These are phyloP conservation scores for Kregervanrija delftensis DNA, from an alignment of 805 yeast species.

Conservation along the genomic window DNA sequence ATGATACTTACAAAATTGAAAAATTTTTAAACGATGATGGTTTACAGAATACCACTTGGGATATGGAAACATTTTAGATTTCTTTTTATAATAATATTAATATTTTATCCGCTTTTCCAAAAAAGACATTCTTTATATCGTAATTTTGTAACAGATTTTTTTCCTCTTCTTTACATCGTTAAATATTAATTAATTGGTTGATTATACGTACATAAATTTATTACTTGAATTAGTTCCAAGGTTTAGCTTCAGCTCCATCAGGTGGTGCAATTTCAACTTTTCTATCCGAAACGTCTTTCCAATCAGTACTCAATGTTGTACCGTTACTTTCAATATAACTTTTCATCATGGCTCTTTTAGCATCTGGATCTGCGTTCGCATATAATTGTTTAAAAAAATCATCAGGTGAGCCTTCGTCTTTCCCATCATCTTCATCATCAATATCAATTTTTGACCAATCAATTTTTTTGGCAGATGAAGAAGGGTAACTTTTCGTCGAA, in stretches of 20 bases:
- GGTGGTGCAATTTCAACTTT: slow-evolving; percentile 68
- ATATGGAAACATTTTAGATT: too few species aligned
- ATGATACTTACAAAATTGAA: too few species aligned
- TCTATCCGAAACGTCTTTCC: slow-evolving; percentile 76
- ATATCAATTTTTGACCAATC: slow-evolving; percentile 65
- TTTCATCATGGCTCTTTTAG: slow-evolving; percentile 93
- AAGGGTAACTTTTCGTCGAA: slow-evolving; percentile 31
- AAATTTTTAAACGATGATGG: too few species aligned
- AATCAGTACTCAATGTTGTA: slow-evolving; percentile 85
- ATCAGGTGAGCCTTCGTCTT: slow-evolving; percentile 44
- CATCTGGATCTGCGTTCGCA: slow-evolving; percentile 78
- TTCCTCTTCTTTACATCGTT: neutral
- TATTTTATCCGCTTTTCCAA: too few species aligned
- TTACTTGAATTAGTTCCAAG: slow-evolving; percentile 30
- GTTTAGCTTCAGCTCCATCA: slow-evolving; percentile 57
- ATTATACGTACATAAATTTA: neutral
- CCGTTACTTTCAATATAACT: slow-evolving; percentile 92
- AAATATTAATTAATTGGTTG: neutral
- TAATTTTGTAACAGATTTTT: too few species aligned
- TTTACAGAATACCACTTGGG: too few species aligned
- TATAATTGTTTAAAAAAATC: slow-evolving; percentile 73
- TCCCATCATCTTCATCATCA: slow-evolving; percentile 34
- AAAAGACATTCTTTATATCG: too few species aligned
- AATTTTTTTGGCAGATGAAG: slow-evolving; percentile 52
- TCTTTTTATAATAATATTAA: too few species aligned